Base-by-base conservation (phyloP, 2,329 filamentous ascomycete genomes). In the Ceratocystis albifundus region DNA sequence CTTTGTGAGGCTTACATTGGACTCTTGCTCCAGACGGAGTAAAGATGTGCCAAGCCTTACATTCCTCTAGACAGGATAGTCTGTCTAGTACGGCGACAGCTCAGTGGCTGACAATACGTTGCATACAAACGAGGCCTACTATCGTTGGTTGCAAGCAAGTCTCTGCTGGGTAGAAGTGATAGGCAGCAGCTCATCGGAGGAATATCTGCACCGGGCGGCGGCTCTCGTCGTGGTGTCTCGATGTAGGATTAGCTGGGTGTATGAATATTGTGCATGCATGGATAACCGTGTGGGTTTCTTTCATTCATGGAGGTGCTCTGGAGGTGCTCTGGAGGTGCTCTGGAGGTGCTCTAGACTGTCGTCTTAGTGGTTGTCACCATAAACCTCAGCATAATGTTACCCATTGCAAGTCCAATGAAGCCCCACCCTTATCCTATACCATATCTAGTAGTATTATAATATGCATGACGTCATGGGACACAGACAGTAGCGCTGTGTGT, bases 111-210 rank as follows among this genome's bases (percentile, higher is more conserved):
- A 59, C 55, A 17, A 36, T 59, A 36, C 15, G 30, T 30, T 59
- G 55, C 55, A 59, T 59, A 59, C 28, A 57, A 25, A 57, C 25
- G 55, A 59, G 28, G 55, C 55, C 8, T 59, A 36, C 55, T n/a
- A n/a, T 36, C 55, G 4, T 7, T 22, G 17, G 3, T n/a, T 30
- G 30, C 55, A 17, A 59, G 30, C 3, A 59, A 30, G 28, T 3
- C 12, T 36, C 4, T 59, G 17, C 20, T 7, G 32, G 55, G 17
- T n/a, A 36, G 28, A 41, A 41, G 36, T 15, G 36, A 41, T 41
- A 41, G 36, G 36, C 10, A 41, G 12, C 10, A 32, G 28, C 55
- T 32, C 55, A 8, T 17, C 12, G 32, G 36, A 41, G 36, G 17
- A 36, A 8, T n/a, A 36, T 12, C 28, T 20, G 28, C 55, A 59